phyloP scores from a whole-genome alignment of 257 asterid species.

The Nicotiana knightiana region DNA sequence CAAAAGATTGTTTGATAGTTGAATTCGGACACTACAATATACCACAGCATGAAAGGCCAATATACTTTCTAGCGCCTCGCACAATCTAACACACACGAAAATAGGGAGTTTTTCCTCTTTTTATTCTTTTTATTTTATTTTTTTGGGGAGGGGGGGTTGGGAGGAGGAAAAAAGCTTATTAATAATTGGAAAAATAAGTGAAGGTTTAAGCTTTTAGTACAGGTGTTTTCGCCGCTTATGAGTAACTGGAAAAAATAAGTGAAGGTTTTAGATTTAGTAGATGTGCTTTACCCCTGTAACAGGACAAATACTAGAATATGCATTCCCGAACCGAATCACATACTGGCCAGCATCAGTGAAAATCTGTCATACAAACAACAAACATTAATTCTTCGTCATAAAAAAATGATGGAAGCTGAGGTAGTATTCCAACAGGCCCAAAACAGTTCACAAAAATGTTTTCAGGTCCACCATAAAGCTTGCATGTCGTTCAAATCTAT shows the following conservation, averaged over 20 bases:
- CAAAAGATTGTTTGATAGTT: background rate
- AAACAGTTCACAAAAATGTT: background rate
- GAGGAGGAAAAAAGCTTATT: background rate
- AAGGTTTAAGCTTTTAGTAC: background rate
- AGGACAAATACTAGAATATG: conserved; percentile 46
- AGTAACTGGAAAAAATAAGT: background rate
- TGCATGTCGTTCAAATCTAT: background rate
- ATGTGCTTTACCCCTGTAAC: conserved; percentile 50
- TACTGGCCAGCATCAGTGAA: conserved; percentile 98
- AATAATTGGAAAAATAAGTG: background rate
- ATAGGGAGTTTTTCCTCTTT: background rate
- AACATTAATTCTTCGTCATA: background rate
- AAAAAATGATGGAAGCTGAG: background rate
- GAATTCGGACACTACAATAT: background rate
- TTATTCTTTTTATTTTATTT: background rate
- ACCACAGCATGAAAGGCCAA: background rate
- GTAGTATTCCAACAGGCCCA: background rate
- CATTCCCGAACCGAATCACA: conserved; percentile 77
- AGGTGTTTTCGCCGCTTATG: background rate
- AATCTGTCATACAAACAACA: conserved; percentile 42
- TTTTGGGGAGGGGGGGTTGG: background rate
- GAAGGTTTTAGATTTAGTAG: background rate
- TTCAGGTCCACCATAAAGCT: background rate
- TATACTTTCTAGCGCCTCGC: background rate
- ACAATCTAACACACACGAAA: background rate